phyloP scores from a whole-genome alignment of 2,329 filamentous ascomycete genomes.

The Alternaria triticina region DNA sequence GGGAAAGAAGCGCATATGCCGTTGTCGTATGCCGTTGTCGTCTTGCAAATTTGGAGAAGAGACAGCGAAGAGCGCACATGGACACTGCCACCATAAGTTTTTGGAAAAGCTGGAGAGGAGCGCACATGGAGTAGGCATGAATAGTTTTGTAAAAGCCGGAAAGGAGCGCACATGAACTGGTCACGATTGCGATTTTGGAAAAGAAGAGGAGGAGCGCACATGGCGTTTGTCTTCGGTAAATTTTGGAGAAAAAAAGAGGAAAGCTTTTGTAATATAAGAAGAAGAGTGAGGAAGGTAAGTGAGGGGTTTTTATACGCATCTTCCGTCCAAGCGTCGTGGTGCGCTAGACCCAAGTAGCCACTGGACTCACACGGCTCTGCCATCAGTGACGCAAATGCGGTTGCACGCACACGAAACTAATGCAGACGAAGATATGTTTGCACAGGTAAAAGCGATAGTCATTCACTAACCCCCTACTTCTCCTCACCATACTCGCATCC shows the following conservation, averaged over 20 bases:
- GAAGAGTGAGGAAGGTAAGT: neutral
- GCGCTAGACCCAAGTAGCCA: neutral
- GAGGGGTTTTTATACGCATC: neutral
- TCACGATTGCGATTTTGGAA: too few species aligned
- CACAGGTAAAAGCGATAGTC: neutral
- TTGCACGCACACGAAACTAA: neutral
- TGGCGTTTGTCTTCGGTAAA: too few species aligned
- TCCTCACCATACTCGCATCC: neutral
- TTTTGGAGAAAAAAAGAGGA: neutral
- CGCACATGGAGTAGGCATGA: neutral
- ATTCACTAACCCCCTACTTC: neutral
- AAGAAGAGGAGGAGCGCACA: too few species aligned
- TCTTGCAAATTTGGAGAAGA: neutral
- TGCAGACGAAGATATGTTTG: neutral
- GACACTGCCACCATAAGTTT: too few species aligned
- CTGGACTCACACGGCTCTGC: fast-evolving
- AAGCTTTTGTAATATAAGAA: neutral
- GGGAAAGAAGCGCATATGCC: neutral
- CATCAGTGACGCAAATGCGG: neutral
- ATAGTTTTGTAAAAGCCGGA: too few species aligned
- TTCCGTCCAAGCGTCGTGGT: neutral
- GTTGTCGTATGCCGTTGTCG: neutral
- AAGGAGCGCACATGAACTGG: too few species aligned
- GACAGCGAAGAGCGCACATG: neutral
- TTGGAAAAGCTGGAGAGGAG: neutral